Evolutionary conservation across 257 asterid genomes (phyloP), one percentile per base, ranked within the genome.

Genomic region (Solanum sitiens): DNA sequence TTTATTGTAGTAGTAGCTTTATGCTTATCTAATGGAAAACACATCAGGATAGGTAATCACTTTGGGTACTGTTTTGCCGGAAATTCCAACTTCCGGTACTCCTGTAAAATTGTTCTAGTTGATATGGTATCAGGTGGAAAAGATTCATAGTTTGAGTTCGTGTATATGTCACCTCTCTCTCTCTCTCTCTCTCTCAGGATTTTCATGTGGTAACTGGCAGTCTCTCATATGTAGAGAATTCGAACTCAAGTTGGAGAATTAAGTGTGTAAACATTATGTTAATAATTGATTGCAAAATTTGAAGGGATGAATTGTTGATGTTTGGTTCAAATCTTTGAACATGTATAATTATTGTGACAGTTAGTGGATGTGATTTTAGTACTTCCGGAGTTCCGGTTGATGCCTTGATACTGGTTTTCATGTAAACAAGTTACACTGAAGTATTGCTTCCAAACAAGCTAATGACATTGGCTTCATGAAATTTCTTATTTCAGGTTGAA

Each of bases 401-500:
- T 80, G 44, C 30, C 40, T 47, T 80, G 42, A 47, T 80, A 63
- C 16, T 47, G 40, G 14, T 80, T 47, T 80, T 80, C 68, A 10
- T 27, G 23, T 79, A 79, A n/a, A 45, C 40, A 45, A 79, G 65
- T 15, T 79, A 79, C 85, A 45, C 40, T 27, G 68, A 45, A 27
- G 68, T 5, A 3, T 47, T 47, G 35, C 44, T 80, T 47, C 74
- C 84, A 70, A 65, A 39, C 35, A 35, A 47, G 10, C 50, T 72
- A 61, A 30, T 85, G 45, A 13, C 70, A 14, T 59, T 12, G 25
- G 32, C 21, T 32, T 40, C 87, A 89, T 74, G 72, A 35, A 35
- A 79, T 83, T 87, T 59, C 86, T 77, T 87, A 7, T 85, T 90
- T 71, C 94, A 97, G 99, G 99, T 97, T 86, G 98, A 96, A 92